A percentile compares a stretch with the other conserved stretches of the same genome.
phyloP scores from a whole-genome alignment of 2,329 filamentous ascomycete genomes.

The Arthrobotrys iridis region DNA sequence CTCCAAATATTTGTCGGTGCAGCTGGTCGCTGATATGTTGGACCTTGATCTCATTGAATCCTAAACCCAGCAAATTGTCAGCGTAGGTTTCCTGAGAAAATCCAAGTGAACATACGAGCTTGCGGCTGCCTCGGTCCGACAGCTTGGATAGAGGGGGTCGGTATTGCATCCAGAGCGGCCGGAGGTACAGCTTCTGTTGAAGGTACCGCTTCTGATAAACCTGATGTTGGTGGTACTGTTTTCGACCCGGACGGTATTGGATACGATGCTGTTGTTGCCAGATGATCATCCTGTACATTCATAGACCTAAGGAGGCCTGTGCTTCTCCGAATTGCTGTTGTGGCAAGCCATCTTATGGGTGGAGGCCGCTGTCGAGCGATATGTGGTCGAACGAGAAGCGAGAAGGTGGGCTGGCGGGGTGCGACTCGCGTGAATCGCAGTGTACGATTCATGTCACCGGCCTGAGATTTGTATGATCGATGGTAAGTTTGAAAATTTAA shows the following conservation, averaged over 20 bases:
- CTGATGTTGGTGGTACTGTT: background rate
- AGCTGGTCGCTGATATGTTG: slow-evolving; percentile 90
- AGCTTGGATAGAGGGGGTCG: background rate
- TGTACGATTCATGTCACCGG: slow-evolving; percentile 52
- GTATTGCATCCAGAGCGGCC: background rate
- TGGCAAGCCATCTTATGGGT: slow-evolving; percentile 33
- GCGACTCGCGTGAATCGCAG: slow-evolving; percentile 48
- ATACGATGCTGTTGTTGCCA: background rate
- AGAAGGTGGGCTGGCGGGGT: slow-evolving; percentile 50
- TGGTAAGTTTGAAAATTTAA: slow-evolving; percentile 1
- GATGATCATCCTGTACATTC: background rate
- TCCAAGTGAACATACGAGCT: slow-evolving; percentile 22
- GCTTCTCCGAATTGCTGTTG: background rate
- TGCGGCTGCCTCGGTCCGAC: background rate
- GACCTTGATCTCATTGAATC: slow-evolving; percentile 92
- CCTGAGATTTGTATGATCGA: background rate
- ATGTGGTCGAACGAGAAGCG: slow-evolving; percentile 15
- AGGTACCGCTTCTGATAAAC: no score
- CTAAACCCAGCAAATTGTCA: no score
- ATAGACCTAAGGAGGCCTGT: background rate
- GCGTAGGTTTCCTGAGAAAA: no score
- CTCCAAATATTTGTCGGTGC: slow-evolving; percentile 82
- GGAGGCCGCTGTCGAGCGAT: slow-evolving; percentile 4
- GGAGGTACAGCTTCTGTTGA: no score
- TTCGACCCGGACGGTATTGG: no score